phyloP scores from a whole-genome alignment of 2,329 filamentous ascomycete genomes.

The Incumbomyces lentus region DNA sequence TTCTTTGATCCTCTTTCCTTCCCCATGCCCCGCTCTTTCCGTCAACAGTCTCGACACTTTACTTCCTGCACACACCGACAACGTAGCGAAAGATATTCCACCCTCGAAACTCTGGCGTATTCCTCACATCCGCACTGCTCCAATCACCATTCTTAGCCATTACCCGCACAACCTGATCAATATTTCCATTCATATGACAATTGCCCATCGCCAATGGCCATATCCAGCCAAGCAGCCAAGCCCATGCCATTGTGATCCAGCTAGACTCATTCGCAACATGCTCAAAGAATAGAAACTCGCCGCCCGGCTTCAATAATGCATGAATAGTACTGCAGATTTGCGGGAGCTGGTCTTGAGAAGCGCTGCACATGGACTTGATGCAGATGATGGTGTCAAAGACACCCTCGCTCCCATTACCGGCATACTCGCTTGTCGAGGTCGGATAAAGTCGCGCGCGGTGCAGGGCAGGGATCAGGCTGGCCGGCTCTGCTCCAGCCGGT shows the following conservation, averaged over 20 bases:
- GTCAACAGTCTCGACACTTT: not conserved
- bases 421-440: constrained; percentile 25
- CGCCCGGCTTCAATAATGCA: constrained; percentile 36
- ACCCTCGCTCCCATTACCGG: constrained; percentile 23
- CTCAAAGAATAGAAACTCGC: constrained; percentile 40
- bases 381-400: constrained; percentile 35
- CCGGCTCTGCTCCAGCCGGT: constrained; percentile 30
- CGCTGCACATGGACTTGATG: constrained; percentile 35
- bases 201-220: constrained; percentile 18
- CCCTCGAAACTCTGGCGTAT: constrained; percentile 1
- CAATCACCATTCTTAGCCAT: constrained; percentile 10
- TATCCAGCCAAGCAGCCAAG: constrained; percentile 15
- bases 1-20: too few relatives aligned
- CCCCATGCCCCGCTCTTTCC: too few relatives aligned
- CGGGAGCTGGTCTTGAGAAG: constrained; percentile 12
- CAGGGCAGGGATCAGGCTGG: constrained; percentile 38
- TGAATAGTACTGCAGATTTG: constrained; percentile 29
- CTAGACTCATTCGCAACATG: constrained; percentile 23
- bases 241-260: constrained; percentile 12
- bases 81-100: constrained; percentile 7
- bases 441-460: constrained; percentile 31
- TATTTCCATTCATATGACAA: constrained; percentile 17
- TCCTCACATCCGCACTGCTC: constrained; percentile 7
- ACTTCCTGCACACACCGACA: constrained; percentile 8
- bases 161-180: constrained; percentile 14